Conservation (phyloP, 1,284 basidiomycete genomes). For the Xerocomus nothofagi region DNA sequence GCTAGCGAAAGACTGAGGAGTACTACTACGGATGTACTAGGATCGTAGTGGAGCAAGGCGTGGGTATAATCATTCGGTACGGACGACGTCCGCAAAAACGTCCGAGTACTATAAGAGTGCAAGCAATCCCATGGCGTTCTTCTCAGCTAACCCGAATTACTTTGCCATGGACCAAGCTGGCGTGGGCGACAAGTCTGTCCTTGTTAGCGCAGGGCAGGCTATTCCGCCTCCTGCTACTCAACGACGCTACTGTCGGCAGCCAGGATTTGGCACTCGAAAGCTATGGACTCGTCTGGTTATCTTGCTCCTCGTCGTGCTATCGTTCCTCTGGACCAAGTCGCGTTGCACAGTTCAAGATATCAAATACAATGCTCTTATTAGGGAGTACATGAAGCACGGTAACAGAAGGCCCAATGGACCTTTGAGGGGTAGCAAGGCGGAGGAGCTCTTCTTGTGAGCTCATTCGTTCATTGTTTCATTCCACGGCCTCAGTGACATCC, state of each 20-base stretch:
- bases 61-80: no score
- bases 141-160: neutral
- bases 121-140: neutral
- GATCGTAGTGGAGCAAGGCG: neutral
- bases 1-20: conserved; percentile 48
- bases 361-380: conserved; percentile 16
- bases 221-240: conserved; percentile 21
- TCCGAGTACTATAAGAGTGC: no score
- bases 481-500: neutral
- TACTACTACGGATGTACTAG: neutral
- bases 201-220: neutral
- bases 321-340: conserved; percentile 17
- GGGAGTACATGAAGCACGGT: conserved; percentile 23
- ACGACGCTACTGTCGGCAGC: conserved; percentile 3
- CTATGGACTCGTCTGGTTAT: conserved; percentile 17
- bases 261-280: conserved; percentile 4
- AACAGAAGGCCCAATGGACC: conserved; percentile 14
- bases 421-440: conserved; percentile 26
- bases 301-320: conserved; percentile 11
- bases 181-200: conserved; percentile 3
- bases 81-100: no score
- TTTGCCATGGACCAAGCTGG: conserved; percentile 22
- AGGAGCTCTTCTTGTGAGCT: conserved; percentile 33
- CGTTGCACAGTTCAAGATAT: conserved; percentile 8
- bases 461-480: neutral